Evolutionary conservation across 495 filamentous ascomycete genomes (phyloP).

Genomic region (Opeltia flavorubescens): DNA sequence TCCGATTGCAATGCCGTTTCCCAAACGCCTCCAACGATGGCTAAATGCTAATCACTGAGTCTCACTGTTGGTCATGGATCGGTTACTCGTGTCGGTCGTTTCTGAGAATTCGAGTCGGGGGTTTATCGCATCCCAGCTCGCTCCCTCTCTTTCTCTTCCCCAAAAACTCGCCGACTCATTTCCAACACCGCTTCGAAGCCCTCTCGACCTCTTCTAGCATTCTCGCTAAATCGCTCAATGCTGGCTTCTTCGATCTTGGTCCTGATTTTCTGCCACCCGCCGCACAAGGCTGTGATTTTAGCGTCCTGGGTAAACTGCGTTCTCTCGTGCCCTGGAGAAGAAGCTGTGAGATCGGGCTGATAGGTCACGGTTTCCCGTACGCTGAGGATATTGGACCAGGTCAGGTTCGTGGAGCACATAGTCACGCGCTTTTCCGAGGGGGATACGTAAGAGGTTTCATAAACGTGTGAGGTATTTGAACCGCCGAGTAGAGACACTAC

Average conservation of each 20-base stretch:
- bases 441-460: slow-evolving; percentile 91
- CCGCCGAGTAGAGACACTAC: slow-evolving; percentile 64
- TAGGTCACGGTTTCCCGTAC: slow-evolving; percentile 88
- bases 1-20: no score
- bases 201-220: slow-evolving; percentile 74
- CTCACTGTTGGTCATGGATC: no score
- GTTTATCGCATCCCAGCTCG: slow-evolving; percentile 6
- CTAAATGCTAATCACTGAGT: no score
- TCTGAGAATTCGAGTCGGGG: background rate
- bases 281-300: slow-evolving; percentile 82
- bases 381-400: slow-evolving; percentile 70
- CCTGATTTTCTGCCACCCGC: slow-evolving; percentile 90
- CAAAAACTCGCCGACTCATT: slow-evolving; percentile 85
- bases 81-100: no score
- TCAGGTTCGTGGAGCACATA: slow-evolving; percentile 87
- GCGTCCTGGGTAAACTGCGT: slow-evolving; percentile 81
- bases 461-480: slow-evolving; percentile 62
- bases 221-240: slow-evolving; percentile 78
- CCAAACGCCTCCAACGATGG: no score
- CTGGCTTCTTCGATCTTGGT: slow-evolving; percentile 86
- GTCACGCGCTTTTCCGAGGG: slow-evolving; percentile 68
- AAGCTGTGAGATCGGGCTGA: slow-evolving; percentile 35
- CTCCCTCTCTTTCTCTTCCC: slow-evolving; percentile 68
- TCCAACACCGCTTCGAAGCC: slow-evolving; percentile 90
- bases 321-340: slow-evolving; percentile 34